phyloP scores from a whole-genome alignment of 345 rosid genomes.

The Pugionium cornutum region DNA sequence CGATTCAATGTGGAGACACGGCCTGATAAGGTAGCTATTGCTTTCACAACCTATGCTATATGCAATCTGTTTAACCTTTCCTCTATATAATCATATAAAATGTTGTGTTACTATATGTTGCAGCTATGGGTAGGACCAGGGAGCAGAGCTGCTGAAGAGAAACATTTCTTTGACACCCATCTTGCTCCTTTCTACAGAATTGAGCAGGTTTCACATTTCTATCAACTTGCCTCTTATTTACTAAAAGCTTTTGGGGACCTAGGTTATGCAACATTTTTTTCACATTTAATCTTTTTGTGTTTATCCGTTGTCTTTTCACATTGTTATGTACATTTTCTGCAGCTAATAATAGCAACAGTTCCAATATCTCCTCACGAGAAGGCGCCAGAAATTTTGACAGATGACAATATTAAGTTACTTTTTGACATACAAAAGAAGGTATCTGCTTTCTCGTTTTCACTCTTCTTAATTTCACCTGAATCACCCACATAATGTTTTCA shows the following conservation, averaged over 20 bases:
- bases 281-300: background rate
- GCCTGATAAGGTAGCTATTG: slow-evolving; percentile 81
- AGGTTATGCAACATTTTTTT: slow-evolving; percentile 8
- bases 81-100: background rate
- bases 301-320: background rate
- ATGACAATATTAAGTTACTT: slow-evolving; percentile 79
- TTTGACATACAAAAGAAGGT: slow-evolving; percentile 97
- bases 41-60: background rate
- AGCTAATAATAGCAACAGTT: slow-evolving; percentile 84
- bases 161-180: slow-evolving; percentile 81
- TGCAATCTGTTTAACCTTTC: background rate
- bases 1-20: slow-evolving; percentile 95
- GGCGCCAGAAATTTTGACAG: slow-evolving; percentile 75
- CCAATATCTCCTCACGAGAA: slow-evolving; percentile 52
- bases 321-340: slow-evolving; percentile 37
- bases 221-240: slow-evolving; percentile 9
- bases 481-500: background rate
- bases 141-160: slow-evolving; percentile 92
- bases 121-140: slow-evolving; percentile 99
- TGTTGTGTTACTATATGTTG: slow-evolving; percentile 27
- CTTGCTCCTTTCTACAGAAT: slow-evolving; percentile 96
- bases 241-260: slow-evolving; percentile 16
- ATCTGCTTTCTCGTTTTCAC: slow-evolving; percentile 13
- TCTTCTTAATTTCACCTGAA: slow-evolving; percentile 5
- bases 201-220: slow-evolving; percentile 65